Percentiles rank a stretch among this genome's conserved stretches.
These are phyloP conservation scores for Sporobolus alterniflorus DNA, from an alignment of 202 grass and related monocot species.

Conservation along the genomic window DNA sequence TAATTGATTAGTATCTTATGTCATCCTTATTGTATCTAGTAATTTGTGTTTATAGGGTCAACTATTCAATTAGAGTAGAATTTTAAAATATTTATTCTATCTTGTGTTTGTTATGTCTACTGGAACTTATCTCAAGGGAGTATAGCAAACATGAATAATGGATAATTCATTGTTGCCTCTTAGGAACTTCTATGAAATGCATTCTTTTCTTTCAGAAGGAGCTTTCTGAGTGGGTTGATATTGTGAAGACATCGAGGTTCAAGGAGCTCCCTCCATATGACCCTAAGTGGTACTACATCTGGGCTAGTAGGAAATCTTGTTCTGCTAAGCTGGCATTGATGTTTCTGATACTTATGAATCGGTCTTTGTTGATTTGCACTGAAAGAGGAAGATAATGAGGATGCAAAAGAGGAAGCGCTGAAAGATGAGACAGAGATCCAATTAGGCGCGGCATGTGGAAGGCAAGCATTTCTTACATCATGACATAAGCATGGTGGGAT, in stretches of 20 bases:
- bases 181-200: no score
- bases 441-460: slow-evolving; percentile 11
- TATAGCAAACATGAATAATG: no score
- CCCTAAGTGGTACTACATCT: slow-evolving; percentile 90
- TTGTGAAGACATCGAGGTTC: slow-evolving; percentile 90
- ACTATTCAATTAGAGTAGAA: no score
- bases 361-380: slow-evolving; percentile 30
- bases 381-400: slow-evolving; percentile 96
- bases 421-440: slow-evolving; percentile 95
- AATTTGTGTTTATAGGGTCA: no score
- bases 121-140: no score
- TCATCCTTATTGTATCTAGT: no score
- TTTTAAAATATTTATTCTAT: no score
- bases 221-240: slow-evolving; percentile 85
- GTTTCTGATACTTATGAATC: neutral
- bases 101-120: no score
- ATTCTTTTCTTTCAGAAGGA: slow-evolving; percentile 59
- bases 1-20: no score
- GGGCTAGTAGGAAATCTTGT: slow-evolving; percentile 53
- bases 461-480: neutral
- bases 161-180: no score
- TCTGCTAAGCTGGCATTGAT: no score
- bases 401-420: slow-evolving; percentile 89
- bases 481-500: neutral
- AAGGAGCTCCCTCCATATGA: slow-evolving; percentile 90